Percentiles rank a stretch among this genome's conserved stretches.
Evolutionary conservation across 2,329 filamentous ascomycete genomes (phyloP).

Genomic region (Fusarium heterosporum): DNA sequence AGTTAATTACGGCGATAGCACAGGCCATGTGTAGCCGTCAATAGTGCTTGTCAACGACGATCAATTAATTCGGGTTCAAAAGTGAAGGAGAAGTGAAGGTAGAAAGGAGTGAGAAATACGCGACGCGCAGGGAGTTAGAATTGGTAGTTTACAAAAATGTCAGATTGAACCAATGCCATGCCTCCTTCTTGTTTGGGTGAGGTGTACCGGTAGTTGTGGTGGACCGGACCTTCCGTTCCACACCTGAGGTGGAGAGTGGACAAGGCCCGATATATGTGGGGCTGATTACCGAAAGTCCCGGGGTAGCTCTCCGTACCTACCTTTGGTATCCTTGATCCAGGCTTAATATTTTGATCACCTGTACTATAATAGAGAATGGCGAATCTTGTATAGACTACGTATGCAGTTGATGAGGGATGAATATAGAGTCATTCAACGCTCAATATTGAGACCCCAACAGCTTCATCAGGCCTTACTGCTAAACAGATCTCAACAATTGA

Average conservation of each 20-base stretch:
- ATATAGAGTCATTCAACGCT: background rate
- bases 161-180: slow-evolving; percentile 11
- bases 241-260: background rate
- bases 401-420: too few relatives aligned
- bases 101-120: slow-evolving; percentile 14
- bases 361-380: too few relatives aligned
- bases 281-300: slow-evolving; percentile 21
- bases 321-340: background rate
- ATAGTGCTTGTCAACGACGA: slow-evolving; percentile 18
- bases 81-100: background rate
- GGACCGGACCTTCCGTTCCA: slow-evolving; percentile 9
- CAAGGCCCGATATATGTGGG: slow-evolving; percentile 21
- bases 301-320: background rate
- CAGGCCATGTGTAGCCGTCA: slow-evolving; percentile 9
- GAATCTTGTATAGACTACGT: too few relatives aligned
- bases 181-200: slow-evolving; percentile 28
- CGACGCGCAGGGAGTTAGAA: slow-evolving; percentile 14
- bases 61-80: background rate
- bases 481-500: slow-evolving; percentile 1
- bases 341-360: background rate
- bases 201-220: slow-evolving; percentile 17
- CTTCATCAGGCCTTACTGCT: background rate
- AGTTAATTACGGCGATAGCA: slow-evolving; percentile 35
- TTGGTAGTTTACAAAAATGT: slow-evolving; percentile 16
- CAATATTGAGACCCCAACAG: background rate